These are phyloP conservation scores for Tolypocladium guangdongense DNA, from an alignment of 2,329 filamentous ascomycete species.

Conservation along the genomic window DNA sequence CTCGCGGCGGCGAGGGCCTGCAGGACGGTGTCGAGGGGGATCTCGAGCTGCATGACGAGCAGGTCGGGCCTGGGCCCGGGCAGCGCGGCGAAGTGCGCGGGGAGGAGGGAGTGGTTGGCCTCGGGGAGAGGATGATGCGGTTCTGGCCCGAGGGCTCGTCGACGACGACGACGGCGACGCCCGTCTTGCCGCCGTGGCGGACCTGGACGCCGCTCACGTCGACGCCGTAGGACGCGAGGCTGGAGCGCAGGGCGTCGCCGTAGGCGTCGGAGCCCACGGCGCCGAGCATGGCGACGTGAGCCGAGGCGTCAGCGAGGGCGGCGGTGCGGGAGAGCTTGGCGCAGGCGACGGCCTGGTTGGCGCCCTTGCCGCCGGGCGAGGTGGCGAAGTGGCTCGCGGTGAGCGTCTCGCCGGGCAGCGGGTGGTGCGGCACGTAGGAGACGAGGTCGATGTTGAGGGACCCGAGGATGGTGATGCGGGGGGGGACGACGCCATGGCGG, in stretches of 20 bases:
- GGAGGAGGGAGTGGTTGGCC: conserved; percentile 47
- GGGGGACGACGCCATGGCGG: conserved; percentile 10
- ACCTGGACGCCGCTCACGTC: conserved; percentile 42
- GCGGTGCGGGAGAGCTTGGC: conserved; percentile 61
- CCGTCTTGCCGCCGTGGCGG: conserved; percentile 41
- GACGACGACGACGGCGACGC: conserved; percentile 66
- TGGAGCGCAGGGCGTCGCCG: conserved; percentile 45
- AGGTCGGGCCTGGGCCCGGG: conserved; percentile 41
- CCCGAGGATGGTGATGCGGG: conserved; percentile 70
- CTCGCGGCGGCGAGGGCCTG: conserved; percentile 44
- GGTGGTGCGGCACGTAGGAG: conserved; percentile 75
- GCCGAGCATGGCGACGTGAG: conserved; percentile 57
- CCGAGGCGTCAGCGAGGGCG: conserved; percentile 21
- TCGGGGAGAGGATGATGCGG: conserved; percentile 62
- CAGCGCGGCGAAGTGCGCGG: conserved; percentile 22
- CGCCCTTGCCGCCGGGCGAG: conserved; percentile 84
- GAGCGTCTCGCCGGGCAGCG: conserved; percentile 76
- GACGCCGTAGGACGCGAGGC: conserved; percentile 51
- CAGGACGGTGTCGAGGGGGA: conserved; percentile 55
- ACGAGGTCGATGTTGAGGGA: conserved; percentile 94
- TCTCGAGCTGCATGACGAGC: conserved; percentile 70
- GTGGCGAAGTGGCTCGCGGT: conserved; percentile 68
- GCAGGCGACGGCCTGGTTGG: conserved; percentile 88
- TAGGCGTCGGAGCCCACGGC: conserved; percentile 62
- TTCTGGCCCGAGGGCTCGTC: conserved; percentile 65